Conservation (phyloP, 257 asterid species). For the Jacaranda mimosifolia region DNA sequence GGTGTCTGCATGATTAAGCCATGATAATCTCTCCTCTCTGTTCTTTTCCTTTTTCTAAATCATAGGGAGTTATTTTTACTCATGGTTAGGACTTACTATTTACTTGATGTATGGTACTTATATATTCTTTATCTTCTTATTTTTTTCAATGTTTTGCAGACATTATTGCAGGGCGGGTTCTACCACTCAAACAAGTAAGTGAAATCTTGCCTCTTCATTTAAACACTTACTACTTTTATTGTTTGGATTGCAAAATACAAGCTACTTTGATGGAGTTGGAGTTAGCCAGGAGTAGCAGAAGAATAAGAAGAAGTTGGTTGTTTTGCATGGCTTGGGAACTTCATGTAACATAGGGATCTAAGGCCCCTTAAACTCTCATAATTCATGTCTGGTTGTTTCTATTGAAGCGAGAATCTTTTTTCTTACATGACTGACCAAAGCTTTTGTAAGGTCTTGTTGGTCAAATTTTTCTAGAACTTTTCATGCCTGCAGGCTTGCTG, state of each 20-base stretch:
- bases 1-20: neutral
- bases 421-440: neutral
- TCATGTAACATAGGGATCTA: neutral
- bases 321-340: neutral
- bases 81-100: neutral
- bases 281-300: too few relatives aligned
- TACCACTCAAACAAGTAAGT: conserved; percentile 74
- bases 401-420: neutral
- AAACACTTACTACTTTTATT: neutral
- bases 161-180: conserved; percentile 96
- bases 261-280: too few relatives aligned
- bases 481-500: too few relatives aligned
- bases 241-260: too few relatives aligned
- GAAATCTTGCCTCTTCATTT: conserved; percentile 1
- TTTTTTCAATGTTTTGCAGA: conserved; percentile 51
- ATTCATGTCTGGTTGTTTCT: neutral
- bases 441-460: too few relatives aligned
- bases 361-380: neutral
- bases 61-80: too few relatives aligned
- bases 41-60: too few relatives aligned
- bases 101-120: conserved; percentile 26
- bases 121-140: conserved; percentile 13
- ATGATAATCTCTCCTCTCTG: too few relatives aligned
- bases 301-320: neutral
- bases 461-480: too few relatives aligned